These are phyloP conservation scores for Pseudocercospora eumusae DNA, from an alignment of 2,329 filamentous ascomycete species.

Conservation along the genomic window DNA sequence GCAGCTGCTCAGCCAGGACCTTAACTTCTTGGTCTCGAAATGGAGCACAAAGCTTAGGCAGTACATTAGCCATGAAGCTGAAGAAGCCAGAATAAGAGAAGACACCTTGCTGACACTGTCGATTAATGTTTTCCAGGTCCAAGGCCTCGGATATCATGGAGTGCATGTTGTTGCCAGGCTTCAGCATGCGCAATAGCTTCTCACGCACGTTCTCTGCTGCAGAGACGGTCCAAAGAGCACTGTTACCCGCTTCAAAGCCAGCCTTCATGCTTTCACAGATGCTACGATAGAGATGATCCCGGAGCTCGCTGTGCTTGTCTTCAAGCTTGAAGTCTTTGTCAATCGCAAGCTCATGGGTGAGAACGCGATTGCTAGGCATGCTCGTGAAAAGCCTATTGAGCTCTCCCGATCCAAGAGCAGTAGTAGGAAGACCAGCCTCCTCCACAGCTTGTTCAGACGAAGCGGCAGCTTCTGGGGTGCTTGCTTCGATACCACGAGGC, in stretches of 20 bases:
- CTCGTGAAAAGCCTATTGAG: slow-evolving; percentile 58
- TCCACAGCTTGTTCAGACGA: slow-evolving; percentile 28
- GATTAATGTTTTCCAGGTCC: slow-evolving; percentile 69
- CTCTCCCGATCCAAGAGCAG: slow-evolving; percentile 42
- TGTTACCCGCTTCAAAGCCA: slow-evolving; percentile 64
- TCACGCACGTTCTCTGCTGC: slow-evolving; percentile 71
- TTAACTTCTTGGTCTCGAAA: slow-evolving; percentile 77
- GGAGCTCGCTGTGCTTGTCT: slow-evolving; percentile 59
- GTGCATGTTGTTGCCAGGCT: slow-evolving; percentile 71
- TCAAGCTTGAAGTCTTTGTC: slow-evolving; percentile 73
- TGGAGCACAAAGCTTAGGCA: slow-evolving; percentile 78
- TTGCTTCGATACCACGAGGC: slow-evolving; percentile 58
- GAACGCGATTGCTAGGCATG: slow-evolving; percentile 70
- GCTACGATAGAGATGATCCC: slow-evolving; percentile 61
- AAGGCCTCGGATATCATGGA: slow-evolving; percentile 73
- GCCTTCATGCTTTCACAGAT: slow-evolving; percentile 63
- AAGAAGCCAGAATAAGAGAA: slow-evolving; percentile 85
- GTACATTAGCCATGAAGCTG: slow-evolving; percentile 69
- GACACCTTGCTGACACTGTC: slow-evolving; percentile 68
- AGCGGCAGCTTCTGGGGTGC: slow-evolving; percentile 20
- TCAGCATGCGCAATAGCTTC: slow-evolving; percentile 71
- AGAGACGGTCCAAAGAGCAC: slow-evolving; percentile 67
- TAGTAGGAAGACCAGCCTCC: slow-evolving; percentile 22
- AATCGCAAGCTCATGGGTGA: slow-evolving; percentile 78
- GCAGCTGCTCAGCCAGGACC: slow-evolving; percentile 61